Base-by-base conservation (phyloP, 2,329 filamentous ascomycete genomes). In the Exophiala lecanii-corni region DNA sequence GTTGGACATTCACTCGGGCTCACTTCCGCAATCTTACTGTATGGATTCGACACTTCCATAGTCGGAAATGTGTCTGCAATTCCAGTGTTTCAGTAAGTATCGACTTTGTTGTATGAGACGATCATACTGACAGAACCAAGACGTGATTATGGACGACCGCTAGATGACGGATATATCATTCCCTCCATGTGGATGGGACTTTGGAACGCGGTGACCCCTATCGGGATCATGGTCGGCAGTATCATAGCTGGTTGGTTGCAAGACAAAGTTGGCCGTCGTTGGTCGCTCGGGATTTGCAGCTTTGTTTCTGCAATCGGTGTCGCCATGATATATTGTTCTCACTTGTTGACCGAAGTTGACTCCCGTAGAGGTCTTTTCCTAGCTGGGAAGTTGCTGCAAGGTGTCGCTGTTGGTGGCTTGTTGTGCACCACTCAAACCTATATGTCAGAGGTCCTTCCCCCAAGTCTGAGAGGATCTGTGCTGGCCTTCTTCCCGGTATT, bases 401-500 rank as follows among this genome's bases (percentile, higher is more conserved):
- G 72, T 6, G 55, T 65, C 35, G 61, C 67, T 2, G 65, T 73
- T 26, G 72, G 72, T 9, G 63, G 69, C 35, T 59, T 72, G 40
- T 67, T 68, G 57, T 60, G 64, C 26, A 63, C 64, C 5, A 61
- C 62, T 3, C 62, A 69, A 44, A 74, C 72, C 0, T 75, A 74
- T 58, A 65, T 74, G 51, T 74, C 71, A 10, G 73, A 76, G 48
- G 67, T 72, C n/a, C 56, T 70, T 1, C 71, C 73, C 0, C 61
- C 66, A 0, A 60, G 58, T 3, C 60, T 76, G 5, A 63, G 73
- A 25, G 73, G 69, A 2, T 66, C 72, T 0, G 62, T 68, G 2
- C 65, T 75, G 54, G 69, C 71, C 1, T 63, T 74, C 33, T 69
- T 74, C 39, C 72, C 73, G 3, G 66, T 68, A 2, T 73, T 75